Base-by-base conservation (phyloP, 1,284 basidiomycete species). In the Cutaneotrichosporon cavernicola region DNA sequence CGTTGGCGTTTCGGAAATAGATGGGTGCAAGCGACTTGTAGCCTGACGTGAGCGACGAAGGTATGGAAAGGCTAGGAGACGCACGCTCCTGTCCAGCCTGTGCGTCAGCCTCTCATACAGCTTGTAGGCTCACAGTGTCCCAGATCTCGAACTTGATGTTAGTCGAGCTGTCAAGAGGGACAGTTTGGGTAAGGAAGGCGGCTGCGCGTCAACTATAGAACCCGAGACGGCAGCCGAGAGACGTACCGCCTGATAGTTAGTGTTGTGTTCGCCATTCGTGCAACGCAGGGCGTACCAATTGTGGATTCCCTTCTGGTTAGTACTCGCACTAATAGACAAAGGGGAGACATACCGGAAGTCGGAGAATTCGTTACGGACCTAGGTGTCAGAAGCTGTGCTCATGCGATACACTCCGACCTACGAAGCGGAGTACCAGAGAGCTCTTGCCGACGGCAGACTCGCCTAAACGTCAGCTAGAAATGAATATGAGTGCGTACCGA, bases 1-100 rank as follows among this genome's bases (percentile, higher is more conserved):
- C 96, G 80, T 98, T 95, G 11, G 96, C 95, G 74, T 99, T 97
- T 76, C 96, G 90, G 81, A 98, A 99, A 83, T 99, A 99, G 89
- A 95, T 96, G 57, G 92, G 92, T 51, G 92, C 92, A 22, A 82
- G 75, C 21, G 76, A 78, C 66, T 79, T 79, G 70, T 81, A 81
- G 8, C 79, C 76, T 78, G 60, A 18, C 26, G 66, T 68, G n/a
- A 68, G 61, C 31, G 18, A 22, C 22, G 16, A 26, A 11, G 11
- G 8, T 5, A 6, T 16, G 10, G 26, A 31, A 11, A 18, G 50
- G 36, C 18, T 11, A 34, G 11, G n/a, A 26, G n/a, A 68, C 75
- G 64, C 61, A 77, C 78, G 77, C 72, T 81, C 80, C 71, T 81
- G 80, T 10, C 80, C 80, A 13, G 80, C 80, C 78, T 80, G 63